Conservation (phyloP, 2,329 filamentous ascomycete genomes). For the Fusarium compactum region DNA sequence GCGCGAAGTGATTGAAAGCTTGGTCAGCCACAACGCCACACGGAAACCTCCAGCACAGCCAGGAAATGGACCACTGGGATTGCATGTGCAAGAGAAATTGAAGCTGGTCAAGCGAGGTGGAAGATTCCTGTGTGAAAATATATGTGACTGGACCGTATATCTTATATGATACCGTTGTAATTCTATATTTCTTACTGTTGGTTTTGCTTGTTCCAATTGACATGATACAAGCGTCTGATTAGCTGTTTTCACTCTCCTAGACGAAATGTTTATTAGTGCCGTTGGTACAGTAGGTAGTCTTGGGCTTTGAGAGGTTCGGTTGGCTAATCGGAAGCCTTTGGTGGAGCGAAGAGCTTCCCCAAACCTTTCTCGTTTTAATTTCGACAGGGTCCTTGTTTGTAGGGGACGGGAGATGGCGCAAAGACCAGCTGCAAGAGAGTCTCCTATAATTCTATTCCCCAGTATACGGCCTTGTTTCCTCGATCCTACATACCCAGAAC, state of each 20-base stretch:
- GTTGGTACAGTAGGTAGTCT: background rate
- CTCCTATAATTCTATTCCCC: constrained; percentile 29
- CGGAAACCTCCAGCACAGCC: constrained; percentile 4
- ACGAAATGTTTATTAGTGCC: constrained; percentile 6
- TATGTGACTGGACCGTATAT: background rate
- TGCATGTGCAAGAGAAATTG: background rate
- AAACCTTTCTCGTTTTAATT: constrained; percentile 39
- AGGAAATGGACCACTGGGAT: background rate
- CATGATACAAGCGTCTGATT: background rate
- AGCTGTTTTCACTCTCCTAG: background rate
- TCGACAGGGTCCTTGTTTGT: constrained; percentile 32
- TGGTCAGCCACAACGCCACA: constrained; percentile 14
- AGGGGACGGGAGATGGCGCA: constrained; percentile 22
- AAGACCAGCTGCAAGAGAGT: constrained; percentile 17
- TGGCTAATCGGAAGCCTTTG: constrained; percentile 12
- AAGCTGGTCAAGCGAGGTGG: background rate
- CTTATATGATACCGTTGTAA: background rate
- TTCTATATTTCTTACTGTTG: background rate
- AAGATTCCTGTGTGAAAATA: background rate
- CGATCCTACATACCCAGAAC: constrained; percentile 1
- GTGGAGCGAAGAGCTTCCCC: constrained; percentile 36
- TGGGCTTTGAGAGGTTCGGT: constrained; percentile 2
- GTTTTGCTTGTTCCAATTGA: background rate
- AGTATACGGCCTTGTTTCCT: constrained; percentile 3
- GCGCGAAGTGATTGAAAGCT: constrained; percentile 25